Percentiles rank a stretch among this genome's conserved stretches.
These are phyloP conservation scores for Aspergillus bertholletiae DNA, from an alignment of 495 filamentous ascomycete species.

Conservation along the genomic window DNA sequence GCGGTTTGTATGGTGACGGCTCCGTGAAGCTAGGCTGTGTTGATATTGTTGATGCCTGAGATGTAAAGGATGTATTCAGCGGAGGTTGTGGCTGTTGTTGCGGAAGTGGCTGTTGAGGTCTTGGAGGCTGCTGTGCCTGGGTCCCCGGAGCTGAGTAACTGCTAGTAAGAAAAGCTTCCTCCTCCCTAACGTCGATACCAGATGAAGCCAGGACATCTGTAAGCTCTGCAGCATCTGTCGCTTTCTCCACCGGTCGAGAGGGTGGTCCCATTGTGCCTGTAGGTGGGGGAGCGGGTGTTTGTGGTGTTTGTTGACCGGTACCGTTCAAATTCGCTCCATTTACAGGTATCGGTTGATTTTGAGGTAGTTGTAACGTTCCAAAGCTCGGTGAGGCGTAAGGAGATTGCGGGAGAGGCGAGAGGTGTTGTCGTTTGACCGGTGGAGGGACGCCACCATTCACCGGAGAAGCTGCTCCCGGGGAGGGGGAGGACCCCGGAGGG, in stretches of 20 bases:
- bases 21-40: conserved; percentile 38
- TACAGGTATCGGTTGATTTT: conserved; percentile 25
- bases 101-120: conserved; percentile 33
- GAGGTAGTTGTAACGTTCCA: conserved; percentile 38
- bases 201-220: conserved; percentile 75
- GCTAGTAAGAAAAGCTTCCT: conserved; percentile 68
- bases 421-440: conserved; percentile 62
- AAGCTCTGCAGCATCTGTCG: conserved; percentile 65
- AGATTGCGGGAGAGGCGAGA: conserved; percentile 61
- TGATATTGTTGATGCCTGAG: conserved; percentile 40
- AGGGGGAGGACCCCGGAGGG: conserved; percentile 50
- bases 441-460: conserved; percentile 41
- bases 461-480: conserved; percentile 41
- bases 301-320: conserved; percentile 27
- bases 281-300: conserved; percentile 34
- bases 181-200: conserved; percentile 78
- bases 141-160: conserved; percentile 50
- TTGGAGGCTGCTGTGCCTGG: conserved; percentile 38
- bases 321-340: conserved; percentile 37
- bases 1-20: conserved; percentile 29
- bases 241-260: conserved; percentile 64
- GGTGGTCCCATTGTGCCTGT: conserved; percentile 77
- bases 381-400: conserved; percentile 51
- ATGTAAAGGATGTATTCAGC: conserved; percentile 39
- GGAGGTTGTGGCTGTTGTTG: conserved; percentile 33